Conservation (phyloP, 768 basidiomycete genomes). For the Mycena vitilis region DNA sequence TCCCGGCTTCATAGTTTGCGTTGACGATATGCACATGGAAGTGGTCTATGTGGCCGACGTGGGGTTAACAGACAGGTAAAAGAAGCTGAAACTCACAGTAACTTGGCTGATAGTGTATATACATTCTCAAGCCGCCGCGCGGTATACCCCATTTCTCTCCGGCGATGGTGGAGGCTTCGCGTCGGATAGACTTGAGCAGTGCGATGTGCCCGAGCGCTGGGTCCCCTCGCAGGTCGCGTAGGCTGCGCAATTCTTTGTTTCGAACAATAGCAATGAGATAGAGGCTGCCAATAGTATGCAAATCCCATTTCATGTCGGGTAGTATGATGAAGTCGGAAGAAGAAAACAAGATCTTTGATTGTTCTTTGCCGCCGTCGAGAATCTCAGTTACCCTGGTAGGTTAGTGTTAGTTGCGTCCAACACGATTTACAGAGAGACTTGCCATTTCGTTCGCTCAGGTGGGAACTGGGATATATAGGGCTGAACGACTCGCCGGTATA, state of each 20-base stretch:
- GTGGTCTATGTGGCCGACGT: slow-evolving; percentile 69
- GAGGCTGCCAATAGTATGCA: slow-evolving; percentile 75
- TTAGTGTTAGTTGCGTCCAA: background rate
- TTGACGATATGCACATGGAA: slow-evolving; percentile 96
- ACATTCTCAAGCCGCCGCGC: slow-evolving; percentile 76
- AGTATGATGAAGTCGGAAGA: slow-evolving; percentile 79
- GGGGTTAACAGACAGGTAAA: background rate
- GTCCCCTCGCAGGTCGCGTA: slow-evolving; percentile 76
- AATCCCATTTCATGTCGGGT: slow-evolving; percentile 99
- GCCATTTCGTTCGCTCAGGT: slow-evolving; percentile 86
- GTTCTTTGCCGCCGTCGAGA: slow-evolving; percentile 79
- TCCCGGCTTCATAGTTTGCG: slow-evolving; percentile 68
- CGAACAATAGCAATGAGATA: slow-evolving; percentile 87
- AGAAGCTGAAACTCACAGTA: slow-evolving; percentile 74
- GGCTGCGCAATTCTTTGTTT: slow-evolving; percentile 68
- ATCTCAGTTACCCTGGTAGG: slow-evolving; percentile 85
- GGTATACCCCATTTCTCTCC: slow-evolving; percentile 74
- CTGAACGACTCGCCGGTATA: slow-evolving; percentile 77
- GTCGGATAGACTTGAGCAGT: slow-evolving; percentile 74
- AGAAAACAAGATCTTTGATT: slow-evolving; percentile 75
- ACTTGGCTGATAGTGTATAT: slow-evolving; percentile 94
- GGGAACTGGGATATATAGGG: slow-evolving; percentile 87
- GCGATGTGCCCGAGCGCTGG: slow-evolving; percentile 60
- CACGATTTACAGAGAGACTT: slow-evolving; percentile 27
- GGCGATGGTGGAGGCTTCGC: slow-evolving; percentile 64